Evolutionary conservation across 768 basidiomycete species (phyloP), one percentile per base, ranked within the genome.

Genomic region (Dictyophora rubrovolvata): DNA sequence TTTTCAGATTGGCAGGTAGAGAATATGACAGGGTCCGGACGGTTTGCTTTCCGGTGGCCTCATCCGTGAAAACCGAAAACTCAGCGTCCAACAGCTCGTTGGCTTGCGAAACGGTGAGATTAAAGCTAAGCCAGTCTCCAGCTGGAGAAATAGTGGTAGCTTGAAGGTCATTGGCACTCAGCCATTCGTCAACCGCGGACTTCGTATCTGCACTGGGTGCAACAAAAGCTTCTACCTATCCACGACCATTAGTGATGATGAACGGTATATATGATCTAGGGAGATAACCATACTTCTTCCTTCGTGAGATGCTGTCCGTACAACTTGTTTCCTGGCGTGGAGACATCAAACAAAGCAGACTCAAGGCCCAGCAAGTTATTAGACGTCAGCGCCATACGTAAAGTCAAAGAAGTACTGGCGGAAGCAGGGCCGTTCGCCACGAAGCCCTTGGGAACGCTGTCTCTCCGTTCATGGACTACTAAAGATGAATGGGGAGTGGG

Each of bases 261-360:
- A 51, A 37, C 18, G 14, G 14, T 11, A 28, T 20, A 48, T 20
- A 46, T 3, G 18, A n/a, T 10, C 21, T 10, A 20, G 46, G 20
- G 21, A 36, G 35, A 60, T 33, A 53, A n/a, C 5, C 5, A 21
- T 60, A 77, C 75, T 68, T 76, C 69, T 12, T 71, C 74, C 63
- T 69, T 66, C 57, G 63, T 70, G 37, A 77, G 59, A 55, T 73
- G 71, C 62, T 75, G 68, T 16, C 74, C 71, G 62, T 72, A 76
- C 8, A 63, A 53, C 10, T 67, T 61, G 62, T 67, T 75, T 33
- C 64, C 63, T 4, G 75, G 74, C 1, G 70, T 71, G 61, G 72
- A 73, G 62, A 75, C 72, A 47, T 67, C 72, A 60, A 68, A 64
- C 20, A 75, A 68, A 8, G 65, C 68, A 53, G 70, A 65, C 62